A percentile compares a stretch with the other conserved stretches of the same genome.
Evolutionary conservation across 2,329 filamentous ascomycete genomes (phyloP).

Genomic region (Colletotrichum tanaceti): DNA sequence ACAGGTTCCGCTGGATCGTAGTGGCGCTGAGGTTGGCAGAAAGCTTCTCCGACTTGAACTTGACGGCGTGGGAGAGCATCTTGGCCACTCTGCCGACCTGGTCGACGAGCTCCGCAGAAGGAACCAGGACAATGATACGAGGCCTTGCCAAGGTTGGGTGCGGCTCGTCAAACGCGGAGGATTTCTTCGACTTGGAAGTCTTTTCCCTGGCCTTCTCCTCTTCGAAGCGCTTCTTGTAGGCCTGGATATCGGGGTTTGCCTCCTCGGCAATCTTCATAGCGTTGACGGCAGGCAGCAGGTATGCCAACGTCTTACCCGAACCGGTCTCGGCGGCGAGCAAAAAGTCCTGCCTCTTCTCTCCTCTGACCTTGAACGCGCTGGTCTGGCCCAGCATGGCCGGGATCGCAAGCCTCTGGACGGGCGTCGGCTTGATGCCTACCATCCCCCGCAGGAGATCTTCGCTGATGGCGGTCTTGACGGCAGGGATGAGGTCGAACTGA

Average conservation of each 20-base stretch:
- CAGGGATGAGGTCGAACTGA: constrained; percentile 79
- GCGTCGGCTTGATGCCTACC: constrained; percentile 82
- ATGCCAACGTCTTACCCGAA: constrained; percentile 95
- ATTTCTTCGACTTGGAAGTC: constrained; percentile 66
- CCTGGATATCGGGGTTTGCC: constrained; percentile 67
- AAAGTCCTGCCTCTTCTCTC: constrained; percentile 64
- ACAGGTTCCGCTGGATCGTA: constrained; percentile 86
- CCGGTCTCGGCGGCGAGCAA: constrained; percentile 95
- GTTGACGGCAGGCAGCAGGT: constrained; percentile 86
- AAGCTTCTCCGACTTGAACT: constrained; percentile 86
- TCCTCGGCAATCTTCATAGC: constrained; percentile 83
- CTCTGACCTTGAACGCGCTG: constrained; percentile 50
- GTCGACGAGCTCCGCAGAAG: constrained; percentile 89
- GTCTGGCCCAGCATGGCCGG: constrained; percentile 77
- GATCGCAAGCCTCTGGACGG: constrained; percentile 89
- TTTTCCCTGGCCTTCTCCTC: constrained; percentile 68
- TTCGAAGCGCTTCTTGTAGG: constrained; percentile 66
- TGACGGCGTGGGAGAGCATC: constrained; percentile 82
- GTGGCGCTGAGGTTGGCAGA: constrained; percentile 80
- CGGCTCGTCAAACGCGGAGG: constrained; percentile 72
- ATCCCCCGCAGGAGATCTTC: constrained; percentile 81
- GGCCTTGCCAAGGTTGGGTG: constrained; percentile 83
- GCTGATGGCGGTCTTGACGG: constrained; percentile 76
- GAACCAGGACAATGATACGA: constrained; percentile 86
- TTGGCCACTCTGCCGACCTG: constrained; percentile 89